These are phyloP conservation scores for Peribolospora baueri DNA, from an alignment of 768 basidiomycete genomes.

Conservation along the genomic window DNA sequence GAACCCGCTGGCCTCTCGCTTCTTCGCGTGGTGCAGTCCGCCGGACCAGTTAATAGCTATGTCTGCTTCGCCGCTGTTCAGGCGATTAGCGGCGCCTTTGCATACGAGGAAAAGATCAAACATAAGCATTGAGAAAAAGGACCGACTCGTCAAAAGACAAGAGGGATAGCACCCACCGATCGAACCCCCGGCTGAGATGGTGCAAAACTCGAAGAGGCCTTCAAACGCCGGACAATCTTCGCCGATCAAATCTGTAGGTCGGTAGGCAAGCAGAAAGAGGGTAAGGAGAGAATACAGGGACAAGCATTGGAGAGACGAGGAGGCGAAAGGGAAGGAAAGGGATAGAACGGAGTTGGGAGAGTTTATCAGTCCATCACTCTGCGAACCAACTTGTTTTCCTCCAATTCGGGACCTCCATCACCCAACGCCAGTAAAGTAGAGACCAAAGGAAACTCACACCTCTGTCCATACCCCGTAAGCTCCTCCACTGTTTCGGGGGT, in stretches of 20 bases:
- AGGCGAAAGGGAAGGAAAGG: too few species aligned
- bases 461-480: slow-evolving; percentile 53
- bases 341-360: not conserved
- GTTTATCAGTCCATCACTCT: too few species aligned
- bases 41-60: slow-evolving; percentile 93
- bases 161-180: slow-evolving; percentile 34
- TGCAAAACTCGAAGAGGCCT: slow-evolving; percentile 87
- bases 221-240: slow-evolving; percentile 95
- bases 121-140: not conserved
- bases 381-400: not conserved
- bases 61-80: slow-evolving; percentile 54
- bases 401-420: not conserved
- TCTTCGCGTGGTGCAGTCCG: slow-evolving; percentile 97
- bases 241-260: slow-evolving; percentile 28
- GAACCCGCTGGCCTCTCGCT: slow-evolving; percentile 89
- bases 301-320: too few species aligned
- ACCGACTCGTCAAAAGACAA: not conserved
- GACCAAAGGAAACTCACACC: slow-evolving; percentile 35
- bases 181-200: slow-evolving; percentile 85
- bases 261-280: too few species aligned
- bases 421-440: not conserved
- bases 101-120: not conserved
- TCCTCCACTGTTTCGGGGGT: slow-evolving; percentile 77
- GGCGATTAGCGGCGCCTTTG: slow-evolving; percentile 50
- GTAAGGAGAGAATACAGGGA: too few species aligned